phyloP scores from a whole-genome alignment of 2,329 filamentous ascomycete genomes.

The Nemania bipapillata region DNA sequence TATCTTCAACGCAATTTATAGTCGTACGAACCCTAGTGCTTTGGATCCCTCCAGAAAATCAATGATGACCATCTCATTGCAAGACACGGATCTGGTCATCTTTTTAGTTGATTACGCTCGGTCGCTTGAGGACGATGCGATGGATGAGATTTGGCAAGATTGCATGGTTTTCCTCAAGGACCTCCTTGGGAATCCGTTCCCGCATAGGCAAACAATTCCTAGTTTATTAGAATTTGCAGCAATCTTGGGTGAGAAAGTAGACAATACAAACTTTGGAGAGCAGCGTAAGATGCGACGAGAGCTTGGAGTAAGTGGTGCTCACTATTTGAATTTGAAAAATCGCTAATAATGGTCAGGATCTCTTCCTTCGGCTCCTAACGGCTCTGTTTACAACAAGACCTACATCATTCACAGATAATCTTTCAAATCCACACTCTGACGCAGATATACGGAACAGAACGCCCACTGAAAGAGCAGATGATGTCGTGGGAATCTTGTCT shows the following conservation, averaged over 20 bases:
- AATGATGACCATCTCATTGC: constrained; percentile 84
- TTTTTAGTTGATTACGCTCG: constrained; percentile 91
- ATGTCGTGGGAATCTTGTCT: constrained; percentile 82
- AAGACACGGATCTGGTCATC: constrained; percentile 83
- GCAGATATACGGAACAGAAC: constrained; percentile 52
- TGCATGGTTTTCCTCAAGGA: constrained; percentile 92
- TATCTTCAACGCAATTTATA: constrained; percentile 95
- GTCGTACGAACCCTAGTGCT: constrained; percentile 84
- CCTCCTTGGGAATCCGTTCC: constrained; percentile 90
- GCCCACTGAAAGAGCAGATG: constrained; percentile 68
- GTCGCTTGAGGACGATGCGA: constrained; percentile 93
- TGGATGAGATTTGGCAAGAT: constrained; percentile 98
- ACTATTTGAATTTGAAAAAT: not conserved
- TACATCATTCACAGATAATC: constrained; percentile 72
- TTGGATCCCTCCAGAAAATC: constrained; percentile 84
- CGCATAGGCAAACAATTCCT: constrained; percentile 89
- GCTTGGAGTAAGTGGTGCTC: constrained; percentile 75
- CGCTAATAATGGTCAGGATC: constrained; percentile 69
- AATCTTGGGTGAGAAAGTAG: constrained; percentile 91
- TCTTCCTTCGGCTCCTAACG: constrained; percentile 86
- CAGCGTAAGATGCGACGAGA: constrained; percentile 91
- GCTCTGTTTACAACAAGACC: constrained; percentile 94
- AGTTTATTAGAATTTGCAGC: constrained; percentile 87
- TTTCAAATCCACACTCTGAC: constrained; percentile 54
- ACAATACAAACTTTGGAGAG: constrained; percentile 97